Base-by-base conservation (phyloP, 2,329 filamentous ascomycete species). In the Aureobasidium sp. region DNA sequence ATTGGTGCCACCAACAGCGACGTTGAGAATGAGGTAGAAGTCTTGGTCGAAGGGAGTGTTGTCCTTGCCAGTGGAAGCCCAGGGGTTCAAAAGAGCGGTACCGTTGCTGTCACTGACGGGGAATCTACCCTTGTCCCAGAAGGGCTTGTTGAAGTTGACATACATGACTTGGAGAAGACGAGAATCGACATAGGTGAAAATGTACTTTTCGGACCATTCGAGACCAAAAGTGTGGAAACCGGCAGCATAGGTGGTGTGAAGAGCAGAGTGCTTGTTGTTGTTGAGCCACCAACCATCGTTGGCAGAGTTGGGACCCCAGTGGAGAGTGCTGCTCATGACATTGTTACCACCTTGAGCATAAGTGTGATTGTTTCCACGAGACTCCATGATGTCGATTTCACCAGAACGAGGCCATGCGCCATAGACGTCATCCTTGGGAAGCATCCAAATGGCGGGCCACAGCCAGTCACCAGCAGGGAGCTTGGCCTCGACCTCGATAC, bases 381-480 rank as follows among this genome's bases (percentile, higher is more conserved):
- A 86, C 75, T 94, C 89, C 70, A 85, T 78, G 61, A 95, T 89
- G 72, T 95, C 90, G 57, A 95, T 94, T 75, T 94, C 90, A 50
- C 90, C 90, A 9, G 88, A 92, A 8, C 79, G 76, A 1, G 90
- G 90, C 90, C 90, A 95, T 1, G 81, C 69, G 1, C 90, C 90
- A 71, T 94, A 95, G 0, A 78, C 85, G 60, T 85, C 80, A 47
- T 87, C 79, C 51, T 84, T 84, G 1, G 90, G 90, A 78, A 94
- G 79, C 88, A 95, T 89, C 88, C 89, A 92, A 69, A 95, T 93
- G n/a, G 89, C 89, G 2, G 90, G 90, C 90, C 90, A 94, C 12
- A 95, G 81, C 90, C 90, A 94, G 76, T 94, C 90, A 60, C 90
- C 90, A 52, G 79, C 74, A 5, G 90, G 89, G 32, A 94, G 77